phyloP scores from a whole-genome alignment of 2,329 filamentous ascomycete species.

The Fusarium tricinctum region DNA sequence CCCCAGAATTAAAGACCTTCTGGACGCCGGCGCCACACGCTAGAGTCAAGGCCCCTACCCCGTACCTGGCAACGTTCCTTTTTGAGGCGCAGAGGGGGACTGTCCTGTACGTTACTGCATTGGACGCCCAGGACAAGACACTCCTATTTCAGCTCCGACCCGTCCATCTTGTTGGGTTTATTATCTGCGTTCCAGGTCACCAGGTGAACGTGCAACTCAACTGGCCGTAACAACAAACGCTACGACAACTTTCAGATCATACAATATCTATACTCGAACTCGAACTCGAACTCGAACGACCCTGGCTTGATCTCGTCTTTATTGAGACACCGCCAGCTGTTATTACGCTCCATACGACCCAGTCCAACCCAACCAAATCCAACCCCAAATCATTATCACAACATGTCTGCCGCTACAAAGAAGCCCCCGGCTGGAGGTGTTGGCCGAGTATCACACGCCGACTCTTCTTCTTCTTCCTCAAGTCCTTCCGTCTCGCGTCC shows the following conservation, averaged over 20 bases:
- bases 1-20: slow-evolving; percentile 44
- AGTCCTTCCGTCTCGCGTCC: slow-evolving; percentile 57
- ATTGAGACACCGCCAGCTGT: slow-evolving; percentile 30
- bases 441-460: slow-evolving; percentile 61
- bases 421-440: slow-evolving; percentile 65
- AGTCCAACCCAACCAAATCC: slow-evolving; percentile 27
- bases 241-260: slow-evolving; percentile 17
- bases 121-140: slow-evolving; percentile 21
- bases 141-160: slow-evolving; percentile 46
- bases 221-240: slow-evolving; percentile 33
- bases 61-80: slow-evolving; percentile 43
- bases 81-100: slow-evolving; percentile 46
- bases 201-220: slow-evolving; percentile 44
- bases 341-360: slow-evolving; percentile 29
- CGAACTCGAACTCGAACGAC: slow-evolving; percentile 20
- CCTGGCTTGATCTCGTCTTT: slow-evolving; percentile 24
- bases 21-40: slow-evolving; percentile 43
- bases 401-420: slow-evolving; percentile 68
- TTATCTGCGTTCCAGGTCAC: slow-evolving; percentile 46
- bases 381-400: slow-evolving; percentile 26
- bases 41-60: slow-evolving; percentile 35
- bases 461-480: slow-evolving; percentile 52
- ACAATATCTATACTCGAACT: slow-evolving; percentile 37
- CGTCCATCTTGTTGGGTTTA: slow-evolving; percentile 41
- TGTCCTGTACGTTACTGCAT: slow-evolving; percentile 23